phyloP scores from a whole-genome alignment of 2,329 filamentous ascomycete genomes.

The Teratosphaeria viscida region DNA sequence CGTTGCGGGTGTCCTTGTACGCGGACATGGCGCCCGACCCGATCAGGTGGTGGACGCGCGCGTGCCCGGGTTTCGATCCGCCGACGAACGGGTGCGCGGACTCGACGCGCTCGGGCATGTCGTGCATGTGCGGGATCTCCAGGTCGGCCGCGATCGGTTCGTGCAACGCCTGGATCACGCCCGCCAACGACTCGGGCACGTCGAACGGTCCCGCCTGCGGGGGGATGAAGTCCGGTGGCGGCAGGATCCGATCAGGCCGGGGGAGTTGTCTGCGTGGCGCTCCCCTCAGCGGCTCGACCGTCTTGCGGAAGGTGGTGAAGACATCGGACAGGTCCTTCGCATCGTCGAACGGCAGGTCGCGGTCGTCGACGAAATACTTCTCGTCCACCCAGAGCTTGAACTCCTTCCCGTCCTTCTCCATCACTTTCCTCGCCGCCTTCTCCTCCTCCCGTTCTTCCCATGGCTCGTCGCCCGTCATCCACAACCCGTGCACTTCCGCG shows the following conservation, averaged over 20 bases:
- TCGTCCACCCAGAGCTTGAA: conserved; percentile 63
- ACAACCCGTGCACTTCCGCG: conserved; percentile 50
- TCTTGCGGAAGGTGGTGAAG: conserved; percentile 66
- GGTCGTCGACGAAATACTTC: conserved; percentile 69
- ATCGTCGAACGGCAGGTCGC: conserved; percentile 51
- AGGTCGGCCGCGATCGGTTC: conserved; percentile 45
- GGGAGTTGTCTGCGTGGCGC: conserved; percentile 51
- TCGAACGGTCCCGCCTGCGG: conserved; percentile 52
- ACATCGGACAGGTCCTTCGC: conserved; percentile 58
- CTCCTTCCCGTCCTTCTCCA: conserved; percentile 43
- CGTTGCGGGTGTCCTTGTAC: conserved; percentile 64
- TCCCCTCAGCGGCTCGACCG: conserved; percentile 57
- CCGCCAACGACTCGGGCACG: conserved; percentile 47
- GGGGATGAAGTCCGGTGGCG: conserved; percentile 48
- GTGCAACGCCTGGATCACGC: conserved; percentile 44
- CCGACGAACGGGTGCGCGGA: conserved; percentile 59
- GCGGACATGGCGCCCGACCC: conserved; percentile 48
- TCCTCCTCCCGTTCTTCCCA: conserved; percentile 61
- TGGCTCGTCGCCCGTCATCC: conserved; percentile 64
- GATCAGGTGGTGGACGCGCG: conserved; percentile 52
- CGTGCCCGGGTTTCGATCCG: conserved; percentile 51
- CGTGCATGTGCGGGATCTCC: conserved; percentile 42
- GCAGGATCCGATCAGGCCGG: conserved; percentile 46
- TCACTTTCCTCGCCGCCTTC: conserved; percentile 41
- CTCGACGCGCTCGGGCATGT: conserved; percentile 41